Evolutionary conservation across 805 yeast genomes (phyloP), one percentile per base, ranked within the genome.

Genomic region (Candida boidinii): DNA sequence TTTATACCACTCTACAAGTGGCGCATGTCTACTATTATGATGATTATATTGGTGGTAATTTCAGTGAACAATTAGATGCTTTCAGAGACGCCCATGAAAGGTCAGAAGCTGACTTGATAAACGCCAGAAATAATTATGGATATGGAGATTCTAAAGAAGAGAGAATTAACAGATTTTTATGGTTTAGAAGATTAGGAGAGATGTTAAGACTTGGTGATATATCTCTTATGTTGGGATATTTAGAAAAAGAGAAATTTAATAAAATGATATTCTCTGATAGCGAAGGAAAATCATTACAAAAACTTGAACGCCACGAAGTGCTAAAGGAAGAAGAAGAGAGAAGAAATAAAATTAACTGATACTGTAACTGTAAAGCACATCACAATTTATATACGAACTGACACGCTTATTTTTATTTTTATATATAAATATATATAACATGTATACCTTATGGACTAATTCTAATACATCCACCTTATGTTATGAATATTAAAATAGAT

Each of bases 111-210:
- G 71, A 62, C 37, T 56, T 64, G 40, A 44, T 45, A 8, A 54
- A 56, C 20, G 70, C 75, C 1, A 64, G 66, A 35, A 41, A 56
- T 13, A 76, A 76, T 46, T 73, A 62, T 45, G 79, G 79, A 2
- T 48, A 66, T 25, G 82, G 74, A 20, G 54, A 46, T 6, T 60
- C 66, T 15, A 67, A 69, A 39, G 51, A 67, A 30, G 68, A 73
- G 3, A 58, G 83, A 23, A 62, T 76, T 17, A 58, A 65, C 37
- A 58, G 85, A 38, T 77, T 77, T 45, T 41, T 77, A 35, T 71
- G 76, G 76, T 71, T 70, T 45, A 58, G 77, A 43, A 43, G 53
- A 28, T 36, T 59, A 10, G 37, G 51, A 14, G 42, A 42, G 48
- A 23, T 57, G 17, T 37, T 57, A 34, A 37, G 34, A 17, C 31